Base-by-base conservation (phyloP, 108 stramenopile genomes). In the Aurantiochytrium sp. region DNA sequence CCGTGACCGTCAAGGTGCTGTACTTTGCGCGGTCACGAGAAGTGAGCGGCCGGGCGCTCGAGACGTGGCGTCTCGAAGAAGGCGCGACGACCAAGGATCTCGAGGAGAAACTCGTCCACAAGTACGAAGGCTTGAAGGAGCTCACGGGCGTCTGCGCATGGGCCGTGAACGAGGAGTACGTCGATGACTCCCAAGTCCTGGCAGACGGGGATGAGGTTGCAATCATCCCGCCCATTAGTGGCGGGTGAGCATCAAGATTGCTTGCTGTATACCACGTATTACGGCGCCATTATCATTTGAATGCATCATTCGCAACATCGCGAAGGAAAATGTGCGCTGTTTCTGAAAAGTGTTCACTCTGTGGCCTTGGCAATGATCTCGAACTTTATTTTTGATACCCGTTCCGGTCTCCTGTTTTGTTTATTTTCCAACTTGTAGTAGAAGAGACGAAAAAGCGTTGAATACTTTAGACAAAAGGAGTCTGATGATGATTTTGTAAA, bases 161-260 rank as follows among this genome's bases (percentile, higher is more conserved):
- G 87, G 87, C 87, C 0, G 42, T 87, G 21, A 87, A 87, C 58
- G 58, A 87, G 43, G 58, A 87, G 55, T 87, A 87, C 43, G 58
- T 28, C 21, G 58, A 87, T 23, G 87, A 16, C 58, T 18, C 58
- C 14, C 29, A 42, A 12, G 1, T 6, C 12, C 87, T 87, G 29
- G 5, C 12, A 19, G 87, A 87, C 87, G 58, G 58, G 0, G 87
- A 87, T 58, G 58, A 58, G 35, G 58, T 87, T 21, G 87, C 87
- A 23, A 21, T 87, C 55, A 87, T 87, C 87, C 87, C 87, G 55
- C 58, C 87, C 87, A 87, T 87, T 58, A 87, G 87, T 23, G 87
- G 87, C 14, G 87, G 87, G 25, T 87, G 23, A 35, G 18, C 19
- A 29, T 29, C 23, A 42, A 23, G 19, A 59, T n/a, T 2, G 19